Evolutionary conservation across 768 basidiomycete species (phyloP).

Genomic region (Boletus insuetus): DNA sequence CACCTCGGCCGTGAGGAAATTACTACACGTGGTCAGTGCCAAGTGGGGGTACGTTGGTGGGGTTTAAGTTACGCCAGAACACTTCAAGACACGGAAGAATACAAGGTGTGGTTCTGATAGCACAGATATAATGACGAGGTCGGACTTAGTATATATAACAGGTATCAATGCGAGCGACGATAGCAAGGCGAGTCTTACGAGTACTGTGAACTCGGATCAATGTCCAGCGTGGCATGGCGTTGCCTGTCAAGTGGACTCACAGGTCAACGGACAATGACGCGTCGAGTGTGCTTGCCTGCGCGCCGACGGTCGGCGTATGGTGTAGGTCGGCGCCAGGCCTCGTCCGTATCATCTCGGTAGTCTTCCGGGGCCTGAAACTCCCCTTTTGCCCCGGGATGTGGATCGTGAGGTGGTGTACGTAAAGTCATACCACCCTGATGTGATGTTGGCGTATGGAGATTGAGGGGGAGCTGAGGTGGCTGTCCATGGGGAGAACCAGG

Average conservation of each 20-base stretch:
- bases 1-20: constrained; percentile 4
- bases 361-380: constrained; percentile 43
- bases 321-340: constrained; percentile 70
- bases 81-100: constrained; percentile 16
- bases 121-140: constrained; percentile 19
- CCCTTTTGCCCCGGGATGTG: constrained; percentile 31
- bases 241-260: not conserved
- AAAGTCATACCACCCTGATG: constrained; percentile 28
- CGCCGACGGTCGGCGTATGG: constrained; percentile 72
- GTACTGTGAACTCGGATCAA: not conserved
- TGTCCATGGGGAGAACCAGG: constrained; percentile 32
- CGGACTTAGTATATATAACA: constrained; percentile 21
- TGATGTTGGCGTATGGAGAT: constrained; percentile 30
- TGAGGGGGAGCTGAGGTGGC: constrained; percentile 32
- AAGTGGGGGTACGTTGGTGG: not conserved
- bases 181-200: not conserved
- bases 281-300: constrained; percentile 77
- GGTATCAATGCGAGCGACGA: constrained; percentile 20
- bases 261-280: constrained; percentile 56
- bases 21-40: constrained; percentile 14
- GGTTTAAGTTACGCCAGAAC: constrained; percentile 14
- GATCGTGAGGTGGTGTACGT: constrained; percentile 49
- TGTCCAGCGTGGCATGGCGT: not conserved
- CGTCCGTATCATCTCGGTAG: constrained; percentile 57
- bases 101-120: constrained; percentile 20